Evolutionary conservation across 2,329 filamentous ascomycete genomes (phyloP), one percentile per base, ranked within the genome.

Genomic region (Myotisia sp.): DNA sequence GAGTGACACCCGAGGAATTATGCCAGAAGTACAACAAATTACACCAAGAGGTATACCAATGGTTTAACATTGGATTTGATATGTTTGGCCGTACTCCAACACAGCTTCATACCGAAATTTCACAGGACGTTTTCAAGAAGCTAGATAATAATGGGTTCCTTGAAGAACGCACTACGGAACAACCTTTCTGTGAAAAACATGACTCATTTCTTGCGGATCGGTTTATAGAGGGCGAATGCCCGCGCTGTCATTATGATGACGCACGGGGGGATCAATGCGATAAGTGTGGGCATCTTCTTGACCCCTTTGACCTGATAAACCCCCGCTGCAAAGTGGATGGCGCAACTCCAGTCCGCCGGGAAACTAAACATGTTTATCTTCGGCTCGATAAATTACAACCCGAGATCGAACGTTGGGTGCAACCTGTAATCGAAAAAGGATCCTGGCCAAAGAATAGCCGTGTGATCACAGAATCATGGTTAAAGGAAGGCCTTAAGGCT

Each of bases 21-120:
- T 94, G 87, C 64, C 74, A 81, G 59, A 92, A 94, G 64, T 94
- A 92, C 65, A 82, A 92, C 62, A 75, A 74, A 49, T 75, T 92
- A 39, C 87, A 94, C 62, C 76, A 84, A 49, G 82, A 80, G 31
- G 79, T 94, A 45, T 95, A 95, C 59, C 73, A 92, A 56, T 94
- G 87, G 84, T 98, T 98, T 63, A 75, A 85, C 52, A 87, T 95
- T 51, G 76, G 72, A 38, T 95, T 95, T 54, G 87, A 95, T 61
- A 78, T 86, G 58, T 98, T 95, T 54, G 90, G 86, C 42, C 79
- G 86, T 39, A 95, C 90, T 4, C 84, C 86, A 3, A 95, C 87
- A 12, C 61, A 72, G 36, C 73, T 90, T 49, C 90, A 95, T 60
- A 94, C 85, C 14, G 73, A 84, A 45, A 95, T 98, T 48, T 82